A percentile compares a stretch with the other conserved stretches of the same genome.
phyloP scores from a whole-genome alignment of 768 basidiomycete genomes.

The Termitomyces eurrhizus region DNA sequence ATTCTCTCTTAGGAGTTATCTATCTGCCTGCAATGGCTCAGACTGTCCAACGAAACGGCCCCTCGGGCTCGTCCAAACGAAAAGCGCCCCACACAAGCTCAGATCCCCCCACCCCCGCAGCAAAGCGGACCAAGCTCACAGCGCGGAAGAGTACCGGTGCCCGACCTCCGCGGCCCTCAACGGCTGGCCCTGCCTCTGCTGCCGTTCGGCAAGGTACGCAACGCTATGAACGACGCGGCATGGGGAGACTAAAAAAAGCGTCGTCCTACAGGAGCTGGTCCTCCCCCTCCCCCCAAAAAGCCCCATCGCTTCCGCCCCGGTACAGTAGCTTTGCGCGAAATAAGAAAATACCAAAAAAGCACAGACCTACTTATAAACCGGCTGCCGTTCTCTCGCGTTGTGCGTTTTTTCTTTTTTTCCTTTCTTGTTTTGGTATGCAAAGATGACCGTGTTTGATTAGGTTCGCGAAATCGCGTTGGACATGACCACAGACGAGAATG shows the following conservation, averaged over 20 bases:
- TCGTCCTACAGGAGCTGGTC: neutral
- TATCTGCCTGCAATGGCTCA: constrained; percentile 51
- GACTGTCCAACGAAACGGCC: constrained; percentile 54
- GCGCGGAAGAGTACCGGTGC: constrained; percentile 88
- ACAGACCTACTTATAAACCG: constrained; percentile 86
- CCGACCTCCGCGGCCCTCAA: constrained; percentile 40
- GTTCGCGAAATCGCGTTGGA: constrained; percentile 94
- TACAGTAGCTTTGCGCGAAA: constrained; percentile 86
- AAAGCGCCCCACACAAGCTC: constrained; percentile 40
- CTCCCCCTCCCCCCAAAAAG: constrained; percentile 31
- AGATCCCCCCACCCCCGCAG: constrained; percentile 42
- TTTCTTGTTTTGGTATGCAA: neutral
- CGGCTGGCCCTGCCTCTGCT: constrained; percentile 7
- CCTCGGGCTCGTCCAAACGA: constrained; percentile 38
- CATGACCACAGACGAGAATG: constrained; percentile 76
- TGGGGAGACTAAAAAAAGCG: neutral
- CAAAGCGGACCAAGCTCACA: constrained; percentile 55
- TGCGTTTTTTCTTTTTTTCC: constrained; percentile 37
- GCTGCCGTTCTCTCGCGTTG: constrained; percentile 89
- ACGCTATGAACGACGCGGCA: neutral
- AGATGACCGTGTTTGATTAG: constrained; percentile 36
- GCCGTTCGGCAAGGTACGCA: constrained; percentile 8
- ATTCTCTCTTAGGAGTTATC: too few relatives aligned
- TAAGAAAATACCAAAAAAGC: constrained; percentile 91
- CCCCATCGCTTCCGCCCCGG: constrained; percentile 80